A percentile compares a stretch with the other conserved stretches of the same genome.
phyloP scores from a whole-genome alignment of 768 basidiomycete genomes.

The Agrocybe pediades region DNA sequence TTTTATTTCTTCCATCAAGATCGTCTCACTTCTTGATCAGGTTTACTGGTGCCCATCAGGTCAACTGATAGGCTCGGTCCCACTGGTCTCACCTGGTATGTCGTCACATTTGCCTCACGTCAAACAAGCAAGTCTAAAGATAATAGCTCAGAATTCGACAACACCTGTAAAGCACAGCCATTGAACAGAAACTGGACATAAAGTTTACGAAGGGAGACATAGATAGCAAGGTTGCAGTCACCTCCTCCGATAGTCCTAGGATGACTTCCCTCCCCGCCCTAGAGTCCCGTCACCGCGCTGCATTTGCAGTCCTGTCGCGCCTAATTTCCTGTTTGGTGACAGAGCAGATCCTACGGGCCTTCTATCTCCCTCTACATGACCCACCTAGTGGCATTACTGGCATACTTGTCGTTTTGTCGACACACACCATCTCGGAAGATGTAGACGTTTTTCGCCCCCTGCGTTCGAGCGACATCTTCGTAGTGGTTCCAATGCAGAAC shows the following conservation, averaged over 20 bases:
- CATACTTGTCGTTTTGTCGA: constrained; percentile 40
- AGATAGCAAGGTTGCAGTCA: neutral
- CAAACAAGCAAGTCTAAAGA: neutral
- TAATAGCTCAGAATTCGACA: neutral
- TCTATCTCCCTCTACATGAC: constrained; percentile 43
- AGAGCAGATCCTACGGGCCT: constrained; percentile 52
- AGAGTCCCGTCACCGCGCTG: constrained; percentile 44
- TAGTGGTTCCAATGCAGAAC: constrained; percentile 47
- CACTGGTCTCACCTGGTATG: neutral
- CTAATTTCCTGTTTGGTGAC: constrained; percentile 59
- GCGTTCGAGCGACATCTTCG: constrained; percentile 43
- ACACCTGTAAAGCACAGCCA: neutral
- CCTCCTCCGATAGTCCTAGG: neutral
- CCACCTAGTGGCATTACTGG: constrained; percentile 38
- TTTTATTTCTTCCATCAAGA: no score
- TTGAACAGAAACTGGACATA: neutral
- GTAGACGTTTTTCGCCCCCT: constrained; percentile 21
- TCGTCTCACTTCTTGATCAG: no score
- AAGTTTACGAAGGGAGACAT: neutral
- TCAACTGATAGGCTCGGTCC: neutral
- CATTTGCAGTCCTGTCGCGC: constrained; percentile 49
- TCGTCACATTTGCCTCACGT: neutral
- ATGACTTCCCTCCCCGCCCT: constrained; percentile 36
- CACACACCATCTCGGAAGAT: constrained; percentile 29
- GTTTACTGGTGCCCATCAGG: no score